Conservation (phyloP, 495 filamentous ascomycete species). For the Aspergillus sparsus region DNA sequence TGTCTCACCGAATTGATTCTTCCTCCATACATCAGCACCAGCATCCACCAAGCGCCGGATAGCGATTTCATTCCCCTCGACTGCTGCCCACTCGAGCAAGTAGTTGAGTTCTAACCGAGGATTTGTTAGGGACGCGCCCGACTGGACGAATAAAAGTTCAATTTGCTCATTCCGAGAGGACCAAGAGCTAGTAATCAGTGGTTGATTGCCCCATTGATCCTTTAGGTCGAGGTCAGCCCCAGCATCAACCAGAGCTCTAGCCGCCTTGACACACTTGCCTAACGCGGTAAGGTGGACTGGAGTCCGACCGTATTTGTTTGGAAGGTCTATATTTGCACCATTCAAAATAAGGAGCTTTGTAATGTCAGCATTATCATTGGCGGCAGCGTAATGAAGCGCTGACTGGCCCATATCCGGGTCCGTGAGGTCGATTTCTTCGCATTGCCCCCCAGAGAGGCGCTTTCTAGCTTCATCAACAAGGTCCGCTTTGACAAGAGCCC, state of each 20-base stretch:
- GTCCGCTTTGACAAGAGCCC: neutral
- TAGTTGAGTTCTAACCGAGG: neutral
- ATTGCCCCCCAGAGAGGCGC: neutral
- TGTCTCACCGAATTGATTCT: neutral
- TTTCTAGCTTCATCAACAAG: neutral
- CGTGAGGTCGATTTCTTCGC: constrained; percentile 3
- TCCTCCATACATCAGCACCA: constrained; percentile 6
- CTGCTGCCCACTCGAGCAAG: neutral
- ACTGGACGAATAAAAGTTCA: neutral
- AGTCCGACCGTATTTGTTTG: constrained; percentile 9
- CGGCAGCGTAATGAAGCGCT: constrained; percentile 6
- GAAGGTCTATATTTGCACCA: constrained; percentile 12
- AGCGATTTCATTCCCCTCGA: neutral
- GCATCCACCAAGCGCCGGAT: constrained; percentile 1
- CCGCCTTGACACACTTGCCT: neutral
- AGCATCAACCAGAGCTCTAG: neutral
- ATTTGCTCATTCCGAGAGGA: neutral
- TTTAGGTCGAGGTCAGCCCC: neutral
- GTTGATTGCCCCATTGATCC: neutral
- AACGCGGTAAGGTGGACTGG: constrained; percentile 1
- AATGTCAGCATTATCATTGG: neutral
- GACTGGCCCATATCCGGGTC: constrained; percentile 18
- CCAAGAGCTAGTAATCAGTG: neutral
- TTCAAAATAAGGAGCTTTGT: neutral
- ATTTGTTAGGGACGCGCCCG: neutral